These are phyloP conservation scores for Penicillium paneum DNA, from an alignment of 2,329 filamentous ascomycete genomes.

Conservation along the genomic window DNA sequence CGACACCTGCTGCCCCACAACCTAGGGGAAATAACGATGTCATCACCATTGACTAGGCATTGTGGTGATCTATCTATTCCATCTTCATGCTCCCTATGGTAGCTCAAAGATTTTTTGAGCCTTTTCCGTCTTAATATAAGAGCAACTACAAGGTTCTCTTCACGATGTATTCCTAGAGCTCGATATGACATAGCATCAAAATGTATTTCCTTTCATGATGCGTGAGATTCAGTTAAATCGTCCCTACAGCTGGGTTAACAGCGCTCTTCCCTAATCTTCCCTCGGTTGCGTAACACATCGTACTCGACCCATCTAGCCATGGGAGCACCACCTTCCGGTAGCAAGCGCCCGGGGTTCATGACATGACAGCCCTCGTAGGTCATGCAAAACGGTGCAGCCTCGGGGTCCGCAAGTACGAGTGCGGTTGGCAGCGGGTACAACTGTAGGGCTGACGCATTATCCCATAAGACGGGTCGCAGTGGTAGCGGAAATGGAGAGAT, in stretches of 20 bases:
- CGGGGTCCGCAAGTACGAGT: slow-evolving; percentile 76
- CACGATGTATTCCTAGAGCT: slow-evolving; percentile 22
- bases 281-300: slow-evolving; percentile 61
- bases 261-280: slow-evolving; percentile 61
- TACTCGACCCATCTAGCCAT: slow-evolving; percentile 86
- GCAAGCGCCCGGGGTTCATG: slow-evolving; percentile 81
- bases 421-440: slow-evolving; percentile 86
- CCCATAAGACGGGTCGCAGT: slow-evolving; percentile 82
- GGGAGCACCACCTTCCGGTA: slow-evolving; percentile 65
- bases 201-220: slow-evolving; percentile 5
- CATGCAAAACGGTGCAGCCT: slow-evolving; percentile 76
- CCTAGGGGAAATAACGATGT: slow-evolving; percentile 26
- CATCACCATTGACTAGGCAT: slow-evolving; percentile 38
- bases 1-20: slow-evolving; percentile 2
- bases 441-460: slow-evolving; percentile 71
- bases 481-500: slow-evolving; percentile 82
- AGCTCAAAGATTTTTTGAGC: not conserved
- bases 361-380: slow-evolving; percentile 96
- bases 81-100: not conserved
- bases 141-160: slow-evolving; percentile 9
- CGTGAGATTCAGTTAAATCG: not conserved
- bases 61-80: not conserved
- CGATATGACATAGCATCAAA: slow-evolving; percentile 12
- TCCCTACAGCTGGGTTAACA: slow-evolving; percentile 41
- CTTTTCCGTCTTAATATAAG: slow-evolving; percentile 3